A percentile compares a stretch with the other conserved stretches of the same genome.
Evolutionary conservation across 345 rosid species (phyloP).

Genomic region (Orychophragmus violaceus): DNA sequence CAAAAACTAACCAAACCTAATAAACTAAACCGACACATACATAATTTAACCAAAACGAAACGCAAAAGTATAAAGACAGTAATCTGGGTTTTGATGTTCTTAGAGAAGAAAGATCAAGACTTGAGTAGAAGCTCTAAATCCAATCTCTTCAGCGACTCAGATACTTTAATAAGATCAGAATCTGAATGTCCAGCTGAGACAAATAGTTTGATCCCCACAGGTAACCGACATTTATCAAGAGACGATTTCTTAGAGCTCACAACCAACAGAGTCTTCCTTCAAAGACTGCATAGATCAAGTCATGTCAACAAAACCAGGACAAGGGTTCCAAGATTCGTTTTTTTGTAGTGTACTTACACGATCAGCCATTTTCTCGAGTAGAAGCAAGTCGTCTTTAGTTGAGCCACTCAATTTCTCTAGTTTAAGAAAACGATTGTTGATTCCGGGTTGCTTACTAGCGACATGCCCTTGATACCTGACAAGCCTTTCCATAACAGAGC

Average conservation of each 20-base stretch:
- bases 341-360: slow-evolving; percentile 44
- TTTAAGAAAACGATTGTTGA: slow-evolving; percentile 75
- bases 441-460: slow-evolving; percentile 58
- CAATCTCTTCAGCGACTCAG: slow-evolving; percentile 56
- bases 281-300: slow-evolving; percentile 45
- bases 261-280: slow-evolving; percentile 65
- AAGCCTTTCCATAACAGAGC: slow-evolving; percentile 70
- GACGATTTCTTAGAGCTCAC: slow-evolving; percentile 69
- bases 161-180: slow-evolving; percentile 56
- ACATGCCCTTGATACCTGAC: slow-evolving; percentile 49
- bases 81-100: background rate
- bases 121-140: slow-evolving; percentile 38
- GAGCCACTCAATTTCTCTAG: slow-evolving; percentile 57
- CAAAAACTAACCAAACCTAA: no score
- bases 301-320: slow-evolving; percentile 4
- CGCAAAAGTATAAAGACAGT: no score
- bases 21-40: no score
- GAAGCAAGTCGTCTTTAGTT: slow-evolving; percentile 46
- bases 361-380: slow-evolving; percentile 64
- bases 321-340: background rate
- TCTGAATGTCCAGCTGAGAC: slow-evolving; percentile 75
- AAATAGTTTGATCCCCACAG: slow-evolving; percentile 67
- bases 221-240: slow-evolving; percentile 74
- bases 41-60: no score
- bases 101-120: slow-evolving; percentile 5